These are phyloP conservation scores for Exophiala calicioides DNA, from an alignment of 2,329 filamentous ascomycete genomes.

Conservation along the genomic window DNA sequence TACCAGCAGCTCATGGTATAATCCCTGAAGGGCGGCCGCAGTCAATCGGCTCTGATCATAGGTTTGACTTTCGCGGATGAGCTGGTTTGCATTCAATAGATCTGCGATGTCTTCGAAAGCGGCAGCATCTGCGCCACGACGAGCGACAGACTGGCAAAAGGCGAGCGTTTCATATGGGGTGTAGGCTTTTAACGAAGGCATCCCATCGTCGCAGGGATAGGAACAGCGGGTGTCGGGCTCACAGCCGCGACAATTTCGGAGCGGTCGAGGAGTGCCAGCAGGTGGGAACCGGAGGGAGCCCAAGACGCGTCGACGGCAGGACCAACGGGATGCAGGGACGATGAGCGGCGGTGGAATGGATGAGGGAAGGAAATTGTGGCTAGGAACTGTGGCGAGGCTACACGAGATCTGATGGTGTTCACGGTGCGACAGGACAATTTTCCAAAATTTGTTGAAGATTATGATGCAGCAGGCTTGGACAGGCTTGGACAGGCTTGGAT, in stretches of 20 bases:
- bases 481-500: too few species aligned
- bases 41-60: constrained; percentile 75
- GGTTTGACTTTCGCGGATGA: constrained; percentile 67
- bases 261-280: neutral
- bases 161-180: constrained; percentile 84
- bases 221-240: constrained; percentile 7
- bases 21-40: constrained; percentile 73
- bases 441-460: constrained; percentile 15
- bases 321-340: constrained; percentile 13
- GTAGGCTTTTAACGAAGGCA: constrained; percentile 66
- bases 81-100: constrained; percentile 69
- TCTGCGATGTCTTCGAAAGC: constrained; percentile 74
- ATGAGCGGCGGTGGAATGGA: constrained; percentile 34
- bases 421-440: constrained; percentile 1
- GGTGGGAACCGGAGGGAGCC: neutral
- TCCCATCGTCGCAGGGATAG: constrained; percentile 42
- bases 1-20: constrained; percentile 74
- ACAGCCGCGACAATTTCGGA: constrained; percentile 11
- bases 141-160: constrained; percentile 76
- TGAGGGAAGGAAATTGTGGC: constrained; percentile 24
- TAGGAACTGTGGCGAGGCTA: too few species aligned
- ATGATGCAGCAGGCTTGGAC: too few species aligned
- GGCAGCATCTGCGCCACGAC: constrained; percentile 64
- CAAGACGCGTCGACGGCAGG: constrained; percentile 10
- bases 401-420: constrained; percentile 18